Conservation (phyloP, 176 grass and related monocot species). For the Carex parvula region DNA sequence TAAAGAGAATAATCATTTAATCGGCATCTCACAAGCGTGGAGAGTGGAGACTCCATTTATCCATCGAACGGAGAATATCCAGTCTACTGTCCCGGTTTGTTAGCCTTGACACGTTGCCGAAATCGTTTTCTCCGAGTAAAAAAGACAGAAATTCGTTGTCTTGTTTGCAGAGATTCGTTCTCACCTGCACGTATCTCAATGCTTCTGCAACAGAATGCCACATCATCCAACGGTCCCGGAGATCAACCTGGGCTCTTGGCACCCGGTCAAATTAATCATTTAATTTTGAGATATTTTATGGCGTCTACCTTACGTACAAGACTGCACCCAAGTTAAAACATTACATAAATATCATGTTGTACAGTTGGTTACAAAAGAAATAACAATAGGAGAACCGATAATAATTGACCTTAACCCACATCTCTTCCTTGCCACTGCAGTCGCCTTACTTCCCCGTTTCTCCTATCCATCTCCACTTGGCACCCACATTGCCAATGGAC, state of each 20-base stretch:
- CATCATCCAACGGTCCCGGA: not conserved
- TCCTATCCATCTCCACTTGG: conserved; percentile 15
- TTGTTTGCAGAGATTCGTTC: not conserved
- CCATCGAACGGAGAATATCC: not conserved
- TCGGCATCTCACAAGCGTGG: no score
- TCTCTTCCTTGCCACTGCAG: not conserved
- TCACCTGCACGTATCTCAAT: conserved; percentile 4
- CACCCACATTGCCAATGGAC: conserved; percentile 28
- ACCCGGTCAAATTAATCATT: conserved; percentile 2
- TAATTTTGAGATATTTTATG: not conserved
- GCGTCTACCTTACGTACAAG: not conserved
- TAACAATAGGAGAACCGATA: not conserved
- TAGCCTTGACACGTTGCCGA: not conserved
- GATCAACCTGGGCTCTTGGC: not conserved
- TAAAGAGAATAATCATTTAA: no score
- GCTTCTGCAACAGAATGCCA: not conserved
- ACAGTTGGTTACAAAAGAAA: not conserved
- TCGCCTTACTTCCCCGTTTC: not conserved
- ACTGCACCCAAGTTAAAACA: not conserved
- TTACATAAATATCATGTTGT: not conserved
- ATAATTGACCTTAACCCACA: not conserved
- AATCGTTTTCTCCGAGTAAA: not conserved
- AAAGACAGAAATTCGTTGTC: conserved; percentile 5
- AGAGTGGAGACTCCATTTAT: not conserved
- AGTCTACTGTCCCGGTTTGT: not conserved